Conservation (phyloP, 2,329 filamentous ascomycete genomes). For the Ceratocystis ficicola region DNA sequence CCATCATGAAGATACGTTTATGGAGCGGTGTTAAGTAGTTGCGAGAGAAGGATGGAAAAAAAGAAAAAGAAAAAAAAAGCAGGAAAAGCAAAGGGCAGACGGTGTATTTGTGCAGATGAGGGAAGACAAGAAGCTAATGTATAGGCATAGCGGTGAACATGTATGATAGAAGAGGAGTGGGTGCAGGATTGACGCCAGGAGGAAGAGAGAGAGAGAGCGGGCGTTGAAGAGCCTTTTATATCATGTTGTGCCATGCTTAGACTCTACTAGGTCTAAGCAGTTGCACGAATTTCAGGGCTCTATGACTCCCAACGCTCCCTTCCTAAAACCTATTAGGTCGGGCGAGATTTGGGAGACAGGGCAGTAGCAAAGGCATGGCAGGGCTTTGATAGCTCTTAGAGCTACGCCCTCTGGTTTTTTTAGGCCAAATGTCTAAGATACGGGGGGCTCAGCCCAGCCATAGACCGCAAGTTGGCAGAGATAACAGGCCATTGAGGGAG, state of each 20-base stretch:
- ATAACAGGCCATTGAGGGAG: constrained; percentile 2
- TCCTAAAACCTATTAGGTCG: neutral
- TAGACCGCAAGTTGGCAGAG: neutral
- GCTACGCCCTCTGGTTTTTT: neutral
- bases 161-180: neutral
- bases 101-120: neutral
- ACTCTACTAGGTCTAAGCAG: neutral
- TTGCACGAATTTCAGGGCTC: neutral
- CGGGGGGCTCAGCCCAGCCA: neutral
- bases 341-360: neutral
- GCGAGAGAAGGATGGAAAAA: neutral
- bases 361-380: neutral
- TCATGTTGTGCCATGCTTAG: constrained; percentile 1
- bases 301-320: neutral
- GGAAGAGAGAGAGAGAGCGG: neutral
- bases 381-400: constrained; percentile 2
- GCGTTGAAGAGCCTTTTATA: constrained; percentile 15
- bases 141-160: constrained; percentile 7
- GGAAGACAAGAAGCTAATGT: neutral
- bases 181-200: constrained; percentile 4
- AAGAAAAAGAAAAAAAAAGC: neutral
- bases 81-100: neutral
- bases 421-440: constrained; percentile 9
- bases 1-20: constrained; percentile 29
- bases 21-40: neutral